phyloP scores from a whole-genome alignment of 2,329 filamentous ascomycete genomes.

The Davidsoniella virescens region DNA sequence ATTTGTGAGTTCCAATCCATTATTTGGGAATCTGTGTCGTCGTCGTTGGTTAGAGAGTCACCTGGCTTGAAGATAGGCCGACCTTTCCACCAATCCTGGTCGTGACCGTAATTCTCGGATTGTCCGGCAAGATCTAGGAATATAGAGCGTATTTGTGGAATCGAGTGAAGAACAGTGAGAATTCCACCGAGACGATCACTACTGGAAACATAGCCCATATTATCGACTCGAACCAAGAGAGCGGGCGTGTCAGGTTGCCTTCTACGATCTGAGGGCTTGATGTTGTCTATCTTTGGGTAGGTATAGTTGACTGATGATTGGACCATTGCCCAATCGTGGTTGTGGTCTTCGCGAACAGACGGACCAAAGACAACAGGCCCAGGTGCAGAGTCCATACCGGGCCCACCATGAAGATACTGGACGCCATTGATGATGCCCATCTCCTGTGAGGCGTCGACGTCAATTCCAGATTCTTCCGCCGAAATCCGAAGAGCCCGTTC shows the following conservation, averaged over 20 bases:
- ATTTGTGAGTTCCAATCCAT: slow-evolving; percentile 4
- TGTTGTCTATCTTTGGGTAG: slow-evolving; percentile 17
- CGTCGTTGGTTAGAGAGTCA: background rate
- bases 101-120: slow-evolving; percentile 34
- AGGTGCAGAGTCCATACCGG: background rate
- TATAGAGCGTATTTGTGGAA: slow-evolving; percentile 40
- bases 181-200: slow-evolving; percentile 34
- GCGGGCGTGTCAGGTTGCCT: slow-evolving; percentile 27
- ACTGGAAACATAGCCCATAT: slow-evolving; percentile 16
- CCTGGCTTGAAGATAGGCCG: slow-evolving; percentile 12
- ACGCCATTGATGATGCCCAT: slow-evolving; percentile 25
- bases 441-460: slow-evolving; percentile 26
- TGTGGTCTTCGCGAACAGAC: slow-evolving; percentile 39
- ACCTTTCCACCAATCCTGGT: slow-evolving; percentile 46
- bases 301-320: slow-evolving; percentile 29
- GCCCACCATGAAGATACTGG: background rate
- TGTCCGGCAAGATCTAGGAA: slow-evolving; percentile 28
- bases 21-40: too few relatives aligned
- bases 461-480: slow-evolving; percentile 9
- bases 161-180: slow-evolving; percentile 42
- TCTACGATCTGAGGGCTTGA: slow-evolving; percentile 6
- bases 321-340: slow-evolving; percentile 44
- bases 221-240: slow-evolving; percentile 27
- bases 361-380: slow-evolving; percentile 33
- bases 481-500: slow-evolving; percentile 9